phyloP scores from a whole-genome alignment of 371 early-diverging fungal genomes.

The Mucor indicus region DNA sequence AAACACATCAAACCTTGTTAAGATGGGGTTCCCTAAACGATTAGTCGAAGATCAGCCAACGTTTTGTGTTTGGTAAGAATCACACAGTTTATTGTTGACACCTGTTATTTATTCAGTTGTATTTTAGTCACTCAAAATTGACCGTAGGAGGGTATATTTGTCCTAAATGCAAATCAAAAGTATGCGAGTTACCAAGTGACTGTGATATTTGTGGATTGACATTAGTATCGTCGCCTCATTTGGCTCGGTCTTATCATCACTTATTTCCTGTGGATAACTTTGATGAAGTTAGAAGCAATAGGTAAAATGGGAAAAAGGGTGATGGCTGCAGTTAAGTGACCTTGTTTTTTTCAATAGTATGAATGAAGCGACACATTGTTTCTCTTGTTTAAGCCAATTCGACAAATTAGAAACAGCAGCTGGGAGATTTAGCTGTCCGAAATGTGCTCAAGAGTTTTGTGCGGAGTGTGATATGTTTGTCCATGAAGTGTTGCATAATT shows the following conservation, averaged over 20 bases:
- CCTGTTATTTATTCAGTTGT: no score
- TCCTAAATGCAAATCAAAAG: slow-evolving; percentile 80
- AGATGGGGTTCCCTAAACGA: slow-evolving; percentile 91
- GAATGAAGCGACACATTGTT: slow-evolving; percentile 36
- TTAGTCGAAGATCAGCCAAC: slow-evolving; percentile 58
- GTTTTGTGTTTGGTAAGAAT: slow-evolving; percentile 78
- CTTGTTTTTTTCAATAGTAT: slow-evolving; percentile 16
- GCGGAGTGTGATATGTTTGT: slow-evolving; percentile 92
- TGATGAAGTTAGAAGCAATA: slow-evolving; percentile 45
- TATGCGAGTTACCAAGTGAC: slow-evolving; percentile 90
- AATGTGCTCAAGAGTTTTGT: slow-evolving; percentile 82
- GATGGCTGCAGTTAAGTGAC: background rate
- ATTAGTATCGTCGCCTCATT: slow-evolving; percentile 86
- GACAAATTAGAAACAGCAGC: slow-evolving; percentile 31
- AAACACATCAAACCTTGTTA: slow-evolving; percentile 67
- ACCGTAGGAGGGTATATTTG: slow-evolving; percentile 82
- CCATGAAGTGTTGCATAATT: slow-evolving; percentile 92
- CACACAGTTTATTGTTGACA: no score
- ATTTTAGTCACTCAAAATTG: slow-evolving; percentile 67
- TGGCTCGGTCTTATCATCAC: slow-evolving; percentile 95
- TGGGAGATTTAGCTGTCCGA: slow-evolving; percentile 67
- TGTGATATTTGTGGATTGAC: slow-evolving; percentile 93
- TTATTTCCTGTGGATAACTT: slow-evolving; percentile 86
- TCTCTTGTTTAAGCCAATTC: slow-evolving; percentile 40
- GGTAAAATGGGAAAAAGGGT: slow-evolving; percentile 17